Evolutionary conservation across 805 yeast species (phyloP), one percentile per base, ranked within the genome.

Genomic region (Ogataea philodendri): DNA sequence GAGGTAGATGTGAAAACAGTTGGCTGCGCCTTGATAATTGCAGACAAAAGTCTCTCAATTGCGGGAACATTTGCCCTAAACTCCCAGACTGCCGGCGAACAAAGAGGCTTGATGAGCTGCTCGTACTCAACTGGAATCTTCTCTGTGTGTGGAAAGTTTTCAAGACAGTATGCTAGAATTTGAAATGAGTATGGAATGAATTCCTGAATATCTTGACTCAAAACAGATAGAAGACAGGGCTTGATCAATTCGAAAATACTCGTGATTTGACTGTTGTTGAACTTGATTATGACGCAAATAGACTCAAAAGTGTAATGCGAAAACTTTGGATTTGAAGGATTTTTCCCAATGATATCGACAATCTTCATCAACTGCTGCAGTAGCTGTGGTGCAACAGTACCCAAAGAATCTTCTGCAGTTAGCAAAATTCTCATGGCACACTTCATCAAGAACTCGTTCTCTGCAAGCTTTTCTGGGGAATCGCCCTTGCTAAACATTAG

Each of bases 71-170:
- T 93, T 10, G 97, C 98, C 46, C 79, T 72, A 42, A 75, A 76
- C 59, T 93, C 97, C 98, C 98, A 93, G 22, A 89, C 81, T 5
- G 78, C 59, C n/a, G 97, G 97, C 1, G 95, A 76, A 49, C 93
- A 67, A 28, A 93, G 65, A 1, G 98, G 97, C 46, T 78, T 78
- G 14, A 87, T 70, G 31, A 93, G 67, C 37, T 74, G 78, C 38
- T 69, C 73, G 53, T 77, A 85, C 19, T 78, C 66, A 1, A 64
- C 70, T 1, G 97, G 93, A 15, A 93, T 66, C 2, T 71, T 65
- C 0, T 62, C 49, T 2, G 58, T 44, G 4, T 42, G 48, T 4
- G 84, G 84, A 26, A 72, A 69, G 14, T 66, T 65, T 47, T 84
- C 95, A 28, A 93, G 67, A 45, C 85, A 60, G 55, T 66, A 87